phyloP scores from a whole-genome alignment of 495 filamentous ascomycete species.

The Lentithecium fluviatile region DNA sequence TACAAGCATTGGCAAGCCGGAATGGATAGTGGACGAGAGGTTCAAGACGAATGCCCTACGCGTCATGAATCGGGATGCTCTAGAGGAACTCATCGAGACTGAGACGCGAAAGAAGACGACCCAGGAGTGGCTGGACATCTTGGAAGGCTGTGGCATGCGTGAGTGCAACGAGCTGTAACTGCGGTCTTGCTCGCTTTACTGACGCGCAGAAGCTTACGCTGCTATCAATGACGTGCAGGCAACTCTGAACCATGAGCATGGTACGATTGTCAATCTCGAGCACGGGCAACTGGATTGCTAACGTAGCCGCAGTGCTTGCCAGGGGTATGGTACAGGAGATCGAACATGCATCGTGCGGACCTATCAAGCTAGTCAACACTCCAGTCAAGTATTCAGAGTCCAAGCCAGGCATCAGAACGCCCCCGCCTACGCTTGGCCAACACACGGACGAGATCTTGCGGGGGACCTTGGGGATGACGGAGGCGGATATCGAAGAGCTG shows the following conservation, averaged over 20 bases:
- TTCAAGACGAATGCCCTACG: conserved; percentile 79
- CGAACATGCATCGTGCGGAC: conserved; percentile 77
- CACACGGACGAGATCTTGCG: conserved; percentile 85
- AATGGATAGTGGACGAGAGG: conserved; percentile 74
- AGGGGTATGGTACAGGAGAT: conserved; percentile 85
- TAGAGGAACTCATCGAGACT: conserved; percentile 74
- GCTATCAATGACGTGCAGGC: conserved; percentile 89
- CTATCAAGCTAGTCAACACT: conserved; percentile 88
- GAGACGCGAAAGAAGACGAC: conserved; percentile 78
- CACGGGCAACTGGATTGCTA: conserved; percentile 8
- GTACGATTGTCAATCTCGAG: conserved; percentile 39
- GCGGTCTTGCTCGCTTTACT: neutral
- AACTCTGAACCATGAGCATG: conserved; percentile 80
- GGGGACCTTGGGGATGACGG: conserved; percentile 62
- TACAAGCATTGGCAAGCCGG: conserved; percentile 69
- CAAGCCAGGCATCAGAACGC: conserved; percentile 69
- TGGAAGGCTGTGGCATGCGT: conserved; percentile 85
- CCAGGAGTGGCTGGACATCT: conserved; percentile 77
- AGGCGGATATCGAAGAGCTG: conserved; percentile 60
- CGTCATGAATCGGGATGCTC: conserved; percentile 71
- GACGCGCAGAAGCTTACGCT: conserved; percentile 60
- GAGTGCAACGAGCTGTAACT: neutral
- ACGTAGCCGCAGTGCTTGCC: conserved; percentile 59
- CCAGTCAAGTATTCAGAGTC: conserved; percentile 92
- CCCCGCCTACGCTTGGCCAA: conserved; percentile 84